A percentile compares a stretch with the other conserved stretches of the same genome.
Evolutionary conservation across 208 protist species (phyloP).

Genomic region (Kentomonas sorsogonicus): DNA sequence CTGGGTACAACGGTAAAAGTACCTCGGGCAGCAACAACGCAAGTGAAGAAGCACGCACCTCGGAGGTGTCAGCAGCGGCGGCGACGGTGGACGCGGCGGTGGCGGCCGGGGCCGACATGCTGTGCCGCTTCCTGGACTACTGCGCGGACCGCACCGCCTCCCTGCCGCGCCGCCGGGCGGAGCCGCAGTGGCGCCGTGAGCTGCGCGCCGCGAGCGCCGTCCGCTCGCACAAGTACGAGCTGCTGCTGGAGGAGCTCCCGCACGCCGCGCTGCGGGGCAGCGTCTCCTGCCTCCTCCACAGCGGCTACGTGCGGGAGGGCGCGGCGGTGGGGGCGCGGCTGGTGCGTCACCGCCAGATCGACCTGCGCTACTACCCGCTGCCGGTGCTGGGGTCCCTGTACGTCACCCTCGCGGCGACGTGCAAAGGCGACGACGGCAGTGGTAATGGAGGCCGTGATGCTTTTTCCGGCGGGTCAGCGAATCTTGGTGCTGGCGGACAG

Average conservation of each 20-base stretch:
- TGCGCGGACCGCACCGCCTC: slow-evolving; percentile 23
- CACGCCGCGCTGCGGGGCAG: slow-evolving; percentile 35
- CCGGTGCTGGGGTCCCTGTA: slow-evolving; percentile 58
- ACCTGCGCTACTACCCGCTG: slow-evolving; percentile 62
- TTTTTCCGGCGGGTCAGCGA: too few species aligned
- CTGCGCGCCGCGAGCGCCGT: slow-evolving; percentile 39
- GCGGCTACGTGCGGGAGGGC: slow-evolving; percentile 40
- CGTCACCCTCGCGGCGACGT: slow-evolving; percentile 25
- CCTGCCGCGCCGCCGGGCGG: slow-evolving; percentile 23
- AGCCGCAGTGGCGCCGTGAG: slow-evolving; percentile 48
- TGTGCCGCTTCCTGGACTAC: slow-evolving; percentile 22
- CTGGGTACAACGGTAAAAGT: too few species aligned
- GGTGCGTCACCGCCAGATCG: slow-evolving; percentile 59
- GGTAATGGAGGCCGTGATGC: too few species aligned
- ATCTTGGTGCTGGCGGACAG: too few species aligned
- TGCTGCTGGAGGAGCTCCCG: slow-evolving; percentile 60
- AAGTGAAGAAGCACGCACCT: slow-evolving; percentile 1
- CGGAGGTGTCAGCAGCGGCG: slow-evolving; percentile 17
- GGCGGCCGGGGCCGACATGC: slow-evolving; percentile 12
- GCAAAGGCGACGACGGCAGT: too few species aligned
- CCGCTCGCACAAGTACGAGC: slow-evolving; percentile 72
- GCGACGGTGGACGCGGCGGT: slow-evolving; percentile 21
- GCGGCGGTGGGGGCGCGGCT: slow-evolving; percentile 32
- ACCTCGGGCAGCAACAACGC: slow-evolving; percentile 4
- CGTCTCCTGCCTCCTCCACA: slow-evolving; percentile 35